Percentiles rank a stretch among this genome's conserved stretches.
Conservation (phyloP, 352 stramenopile genomes). For the Phytophthora chlamydospora region DNA sequence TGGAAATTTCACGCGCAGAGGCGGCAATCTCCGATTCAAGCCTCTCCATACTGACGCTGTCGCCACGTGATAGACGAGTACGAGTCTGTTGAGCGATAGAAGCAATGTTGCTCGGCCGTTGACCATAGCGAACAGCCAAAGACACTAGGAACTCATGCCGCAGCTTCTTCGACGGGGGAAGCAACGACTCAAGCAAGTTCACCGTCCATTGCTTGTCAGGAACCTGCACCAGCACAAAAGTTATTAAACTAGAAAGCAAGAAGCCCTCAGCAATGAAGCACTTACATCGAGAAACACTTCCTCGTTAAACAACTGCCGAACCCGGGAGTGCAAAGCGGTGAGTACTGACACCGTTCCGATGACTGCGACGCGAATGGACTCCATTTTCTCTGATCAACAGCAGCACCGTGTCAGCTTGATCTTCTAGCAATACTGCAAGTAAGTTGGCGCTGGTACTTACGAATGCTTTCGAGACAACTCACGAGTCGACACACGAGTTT, state of each 20-base stretch:
- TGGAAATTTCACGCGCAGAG: conserved; percentile 55
- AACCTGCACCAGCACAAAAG: conserved; percentile 38
- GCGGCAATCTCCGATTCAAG: conserved; percentile 55
- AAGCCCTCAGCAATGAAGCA: neutral
- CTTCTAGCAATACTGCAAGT: neutral
- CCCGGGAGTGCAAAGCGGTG: conserved; percentile 57
- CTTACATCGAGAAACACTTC: conserved; percentile 75
- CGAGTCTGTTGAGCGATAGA: conserved; percentile 58
- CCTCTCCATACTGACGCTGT: conserved; percentile 9
- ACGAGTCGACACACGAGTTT: conserved; percentile 72
- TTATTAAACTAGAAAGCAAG: neutral
- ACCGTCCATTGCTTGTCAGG: conserved; percentile 66
- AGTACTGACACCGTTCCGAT: conserved; percentile 73
- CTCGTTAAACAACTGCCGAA: conserved; percentile 80
- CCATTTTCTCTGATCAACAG: conserved; percentile 32
- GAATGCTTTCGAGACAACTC: conserved; percentile 56
- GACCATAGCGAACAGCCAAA: conserved; percentile 75
- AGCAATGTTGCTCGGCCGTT: conserved; percentile 74
- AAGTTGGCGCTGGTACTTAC: conserved; percentile 37
- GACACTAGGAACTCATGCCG: conserved; percentile 58
- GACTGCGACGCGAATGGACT: conserved; percentile 46
- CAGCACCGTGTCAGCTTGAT: neutral
- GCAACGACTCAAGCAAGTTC: conserved; percentile 48
- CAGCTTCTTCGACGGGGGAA: conserved; percentile 40
- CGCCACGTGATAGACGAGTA: conserved; percentile 14